phyloP scores from a whole-genome alignment of 179 eudicot genomes.

The Pouteria campechiana region DNA sequence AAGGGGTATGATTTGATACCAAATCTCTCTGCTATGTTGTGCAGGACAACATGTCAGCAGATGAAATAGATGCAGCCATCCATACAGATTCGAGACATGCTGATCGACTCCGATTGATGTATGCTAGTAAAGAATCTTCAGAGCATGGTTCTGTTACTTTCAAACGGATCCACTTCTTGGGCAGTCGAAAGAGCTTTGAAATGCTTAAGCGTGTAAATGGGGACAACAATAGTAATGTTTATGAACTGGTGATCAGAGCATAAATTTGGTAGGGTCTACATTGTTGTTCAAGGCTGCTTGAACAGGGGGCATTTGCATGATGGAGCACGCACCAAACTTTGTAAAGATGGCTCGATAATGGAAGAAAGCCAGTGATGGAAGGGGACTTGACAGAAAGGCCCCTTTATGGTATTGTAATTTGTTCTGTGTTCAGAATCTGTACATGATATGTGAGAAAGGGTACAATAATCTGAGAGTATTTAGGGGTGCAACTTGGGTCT shows the following conservation, averaged over 20 bases:
- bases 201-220: constrained; percentile 81
- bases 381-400: too few species aligned
- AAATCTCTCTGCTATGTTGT: too few species aligned
- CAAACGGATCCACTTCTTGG: constrained; percentile 74
- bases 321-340: too few species aligned
- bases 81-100: constrained; percentile 90
- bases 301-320: too few species aligned
- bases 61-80: constrained; percentile 75
- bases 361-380: too few species aligned
- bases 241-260: constrained; percentile 70
- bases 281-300: too few species aligned
- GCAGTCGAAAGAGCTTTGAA: constrained; percentile 82
- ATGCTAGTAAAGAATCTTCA: constrained; percentile 37
- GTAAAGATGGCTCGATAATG: too few species aligned
- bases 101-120: constrained; percentile 61
- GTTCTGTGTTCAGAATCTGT: too few species aligned
- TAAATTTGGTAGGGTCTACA: constrained; percentile 26
- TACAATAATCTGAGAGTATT: too few species aligned
- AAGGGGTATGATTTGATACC: background rate
- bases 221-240: constrained; percentile 60
- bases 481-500: too few species aligned
- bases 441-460: too few species aligned
- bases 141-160: constrained; percentile 31
- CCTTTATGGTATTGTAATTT: too few species aligned
- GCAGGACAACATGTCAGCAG: constrained; percentile 62